Evolutionary conservation across 495 filamentous ascomycete species (phyloP).

Genomic region (Aspergillus sclerotiicarbonarius): DNA sequence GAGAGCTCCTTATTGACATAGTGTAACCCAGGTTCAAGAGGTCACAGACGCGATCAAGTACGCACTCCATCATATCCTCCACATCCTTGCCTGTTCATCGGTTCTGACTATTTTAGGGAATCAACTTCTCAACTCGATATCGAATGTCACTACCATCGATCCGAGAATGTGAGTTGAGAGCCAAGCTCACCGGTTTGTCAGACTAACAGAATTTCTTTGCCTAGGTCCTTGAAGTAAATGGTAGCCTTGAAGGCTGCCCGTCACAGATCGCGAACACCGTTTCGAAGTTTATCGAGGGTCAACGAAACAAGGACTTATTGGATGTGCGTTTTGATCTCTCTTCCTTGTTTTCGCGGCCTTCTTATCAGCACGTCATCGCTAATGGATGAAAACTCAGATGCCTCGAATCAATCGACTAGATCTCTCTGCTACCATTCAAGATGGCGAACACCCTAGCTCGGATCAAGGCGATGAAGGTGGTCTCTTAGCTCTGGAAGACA

Average conservation of each 20-base stretch:
- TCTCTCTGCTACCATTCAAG: slow-evolving; percentile 9
- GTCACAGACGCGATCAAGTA: slow-evolving; percentile 17
- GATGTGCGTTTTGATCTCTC: slow-evolving; percentile 19
- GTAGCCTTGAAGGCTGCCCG: slow-evolving; percentile 5
- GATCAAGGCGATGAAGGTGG: slow-evolving; percentile 5
- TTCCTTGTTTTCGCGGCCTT: background rate
- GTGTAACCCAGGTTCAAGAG: slow-evolving; percentile 18
- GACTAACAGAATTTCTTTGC: background rate
- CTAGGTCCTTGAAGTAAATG: slow-evolving; percentile 22
- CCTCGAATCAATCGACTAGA: slow-evolving; percentile 20
- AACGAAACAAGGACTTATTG: slow-evolving; percentile 25
- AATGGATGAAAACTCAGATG: slow-evolving; percentile 11
- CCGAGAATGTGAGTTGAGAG: slow-evolving; percentile 18
- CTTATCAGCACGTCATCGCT: background rate
- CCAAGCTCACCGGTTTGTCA: background rate
- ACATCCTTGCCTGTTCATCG: background rate
- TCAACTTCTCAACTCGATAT: slow-evolving; percentile 2
- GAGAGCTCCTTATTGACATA: background rate
- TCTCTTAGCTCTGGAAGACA: slow-evolving; percentile 16
- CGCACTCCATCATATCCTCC: background rate
- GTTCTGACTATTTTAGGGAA: slow-evolving; percentile 3
- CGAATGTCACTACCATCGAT: slow-evolving; percentile 16
- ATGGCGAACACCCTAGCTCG: background rate
- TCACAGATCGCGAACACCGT: slow-evolving; percentile 8
- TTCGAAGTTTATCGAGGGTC: slow-evolving; percentile 21